Base-by-base conservation (phyloP, 208 protist genomes). In the Crithidia expoeki region DNA sequence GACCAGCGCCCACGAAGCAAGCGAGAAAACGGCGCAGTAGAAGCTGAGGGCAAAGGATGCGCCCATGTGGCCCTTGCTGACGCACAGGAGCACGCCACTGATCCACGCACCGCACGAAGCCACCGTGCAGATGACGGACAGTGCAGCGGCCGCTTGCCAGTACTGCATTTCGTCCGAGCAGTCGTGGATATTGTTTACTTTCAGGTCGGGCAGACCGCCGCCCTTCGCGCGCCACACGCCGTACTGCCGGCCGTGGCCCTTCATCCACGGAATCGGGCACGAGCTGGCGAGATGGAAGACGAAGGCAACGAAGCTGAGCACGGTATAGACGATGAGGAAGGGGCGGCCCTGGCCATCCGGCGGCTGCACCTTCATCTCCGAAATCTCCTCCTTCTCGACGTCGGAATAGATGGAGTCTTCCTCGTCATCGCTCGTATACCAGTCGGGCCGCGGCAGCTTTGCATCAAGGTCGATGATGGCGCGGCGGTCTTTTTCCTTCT, bases 141-240 rank as follows among this genome's bases (percentile, higher is more conserved):
- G 74, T 30, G 79, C 79, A n/a, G 74, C 63, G 27, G 66, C 67
- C 17, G 79, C 77, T 23, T 82, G 74, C 72, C 74, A 87, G 63
- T 74, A 78, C 74, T 87, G 82, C 82, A 74, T 72, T 64, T 87
- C 79, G 28, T 87, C 62, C 21, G 65, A 72, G 74, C 82, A 87
- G 59, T 81, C 77, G 56, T 69, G 44, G 27, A 86, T 83, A 55
- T 70, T 34, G 28, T 51, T 74, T 30, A 82, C 75, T 40, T 53
- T 57, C 46, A 70, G 51, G 25, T 57, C 70, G 6, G 82, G 65
- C 51, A 67, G 47, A n/a, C 71, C 77, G 40, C 74, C 82, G 12
- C 74, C 75, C 23, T 53, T 84, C 25, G 74, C 77, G 28, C 79
- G 61, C 79, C 82, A 87, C 55, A 87, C 55, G 55, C 72, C 74